A percentile compares a stretch with the other conserved stretches of the same genome.
Conservation (phyloP, 1,139 yeast species). For the Saccharomycopsis phalli region DNA sequence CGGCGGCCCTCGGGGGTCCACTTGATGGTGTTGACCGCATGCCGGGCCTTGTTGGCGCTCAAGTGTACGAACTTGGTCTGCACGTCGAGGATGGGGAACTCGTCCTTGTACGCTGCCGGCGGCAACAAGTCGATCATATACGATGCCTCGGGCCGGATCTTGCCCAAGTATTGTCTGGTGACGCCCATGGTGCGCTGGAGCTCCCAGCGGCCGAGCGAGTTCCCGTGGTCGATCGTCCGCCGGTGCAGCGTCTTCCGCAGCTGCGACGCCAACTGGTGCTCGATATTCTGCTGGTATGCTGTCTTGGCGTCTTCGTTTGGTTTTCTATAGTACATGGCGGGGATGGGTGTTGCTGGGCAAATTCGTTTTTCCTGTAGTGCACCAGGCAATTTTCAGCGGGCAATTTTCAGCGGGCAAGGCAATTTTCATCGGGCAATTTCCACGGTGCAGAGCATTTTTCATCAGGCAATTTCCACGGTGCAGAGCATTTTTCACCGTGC, state of each 20-base stretch:
- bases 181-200: conserved; percentile 50
- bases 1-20: conserved; percentile 98
- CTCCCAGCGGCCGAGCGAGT: conserved; percentile 68
- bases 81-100: conserved; percentile 45
- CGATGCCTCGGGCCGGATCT: conserved; percentile 68
- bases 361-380: no score
- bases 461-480: no score
- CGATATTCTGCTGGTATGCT: conserved; percentile 13
- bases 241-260: conserved; percentile 48
- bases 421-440: no score
- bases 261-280: conserved; percentile 18
- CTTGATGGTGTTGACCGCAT: conserved; percentile 79
- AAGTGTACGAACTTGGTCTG: conserved; percentile 84
- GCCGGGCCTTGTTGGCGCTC: conserved; percentile 84
- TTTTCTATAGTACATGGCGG: no score
- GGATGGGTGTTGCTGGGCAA: no score
- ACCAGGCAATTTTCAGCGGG: no score
- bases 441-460: no score
- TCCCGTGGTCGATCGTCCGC: conserved; percentile 84
- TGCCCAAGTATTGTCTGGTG: conserved; percentile 37
- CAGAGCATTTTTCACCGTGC: no score
- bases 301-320: background rate
- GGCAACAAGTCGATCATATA: conserved; percentile 69
- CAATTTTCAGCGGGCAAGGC: no score
- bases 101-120: conserved; percentile 49